Percentiles rank a stretch among this genome's conserved stretches.
Conservation (phyloP, 352 stramenopile genomes). For the Globisporangium middletonii region DNA sequence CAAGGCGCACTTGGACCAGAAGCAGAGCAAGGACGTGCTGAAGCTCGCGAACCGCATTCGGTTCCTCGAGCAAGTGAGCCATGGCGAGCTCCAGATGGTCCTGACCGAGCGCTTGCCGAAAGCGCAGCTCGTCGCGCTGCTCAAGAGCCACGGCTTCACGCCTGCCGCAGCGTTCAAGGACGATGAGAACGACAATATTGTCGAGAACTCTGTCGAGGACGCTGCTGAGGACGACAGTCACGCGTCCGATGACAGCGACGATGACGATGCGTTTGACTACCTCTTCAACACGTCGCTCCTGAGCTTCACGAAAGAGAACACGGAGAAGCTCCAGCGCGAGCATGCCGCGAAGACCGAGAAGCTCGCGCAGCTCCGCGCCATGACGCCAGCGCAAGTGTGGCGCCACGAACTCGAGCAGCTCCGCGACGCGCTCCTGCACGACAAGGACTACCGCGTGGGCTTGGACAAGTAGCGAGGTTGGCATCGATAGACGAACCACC, state of each 20-base stretch:
- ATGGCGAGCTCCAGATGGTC: conserved; percentile 89
- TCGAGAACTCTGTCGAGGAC: conserved; percentile 16
- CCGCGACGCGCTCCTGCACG: conserved; percentile 48
- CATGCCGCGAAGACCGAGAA: conserved; percentile 85
- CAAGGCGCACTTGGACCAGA: conserved; percentile 78
- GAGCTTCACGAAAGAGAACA: conserved; percentile 95
- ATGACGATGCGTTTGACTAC: conserved; percentile 92
- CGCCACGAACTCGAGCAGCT: conserved; percentile 50
- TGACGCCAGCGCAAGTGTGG: conserved; percentile 88
- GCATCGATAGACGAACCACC: conserved; percentile 11
- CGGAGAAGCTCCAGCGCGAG: conserved; percentile 89
- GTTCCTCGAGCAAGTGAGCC: conserved; percentile 96
- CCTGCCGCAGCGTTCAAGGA: conserved; percentile 39
- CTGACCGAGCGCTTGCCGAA: conserved; percentile 71
- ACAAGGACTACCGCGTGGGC: conserved; percentile 51
- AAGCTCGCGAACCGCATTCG: conserved; percentile 96
- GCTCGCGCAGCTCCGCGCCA: conserved; percentile 85
- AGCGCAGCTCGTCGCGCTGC: conserved; percentile 39
- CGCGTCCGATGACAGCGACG: conserved; percentile 26
- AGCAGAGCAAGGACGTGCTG: conserved; percentile 77
- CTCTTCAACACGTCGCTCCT: conserved; percentile 98
- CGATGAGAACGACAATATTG: conserved; percentile 13
- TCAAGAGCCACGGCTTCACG: conserved; percentile 40
- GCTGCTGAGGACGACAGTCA: conserved; percentile 14
- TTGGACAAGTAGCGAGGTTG: conserved; percentile 8